phyloP scores from a whole-genome alignment of 768 basidiomycete genomes.

The Podaxis rugospora region DNA sequence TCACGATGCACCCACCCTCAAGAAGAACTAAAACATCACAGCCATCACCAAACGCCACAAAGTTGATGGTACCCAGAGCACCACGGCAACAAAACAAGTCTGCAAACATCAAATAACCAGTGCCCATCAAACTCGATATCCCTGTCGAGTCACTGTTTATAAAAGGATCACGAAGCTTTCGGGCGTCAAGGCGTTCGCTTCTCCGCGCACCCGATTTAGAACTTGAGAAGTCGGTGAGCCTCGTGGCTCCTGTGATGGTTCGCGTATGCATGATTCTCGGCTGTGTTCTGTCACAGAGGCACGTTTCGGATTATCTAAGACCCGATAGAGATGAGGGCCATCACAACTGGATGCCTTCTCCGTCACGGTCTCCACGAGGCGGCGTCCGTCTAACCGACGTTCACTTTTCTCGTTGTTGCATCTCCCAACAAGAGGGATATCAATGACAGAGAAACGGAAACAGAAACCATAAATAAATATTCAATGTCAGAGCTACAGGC shows the following conservation, averaged over 20 bases:
- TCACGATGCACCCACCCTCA: no score
- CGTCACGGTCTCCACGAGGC: neutral
- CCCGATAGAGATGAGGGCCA: no score
- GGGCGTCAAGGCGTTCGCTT: neutral
- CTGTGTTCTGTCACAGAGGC: no score
- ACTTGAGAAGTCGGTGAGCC: neutral
- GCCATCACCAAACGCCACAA: no score
- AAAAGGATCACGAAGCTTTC: neutral
- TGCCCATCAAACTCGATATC: neutral
- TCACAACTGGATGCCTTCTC: no score
- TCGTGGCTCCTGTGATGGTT: neutral
- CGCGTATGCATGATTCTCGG: neutral
- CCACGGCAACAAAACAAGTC: neutral
- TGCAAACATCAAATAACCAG: neutral
- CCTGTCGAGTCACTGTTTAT: neutral
- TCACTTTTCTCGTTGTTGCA: neutral
- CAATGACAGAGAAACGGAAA: neutral
- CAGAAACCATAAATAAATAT: neutral
- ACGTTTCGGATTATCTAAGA: no score
- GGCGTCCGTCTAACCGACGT: neutral
- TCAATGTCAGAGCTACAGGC: neutral
- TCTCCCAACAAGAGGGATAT: neutral
- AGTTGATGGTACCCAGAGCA: neutral
- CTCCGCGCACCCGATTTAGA: neutral
- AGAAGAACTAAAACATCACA: no score